A percentile compares a stretch with the other conserved stretches of the same genome.
phyloP scores from a whole-genome alignment of 2,329 filamentous ascomycete genomes.

The Neonectria magnoliae region DNA sequence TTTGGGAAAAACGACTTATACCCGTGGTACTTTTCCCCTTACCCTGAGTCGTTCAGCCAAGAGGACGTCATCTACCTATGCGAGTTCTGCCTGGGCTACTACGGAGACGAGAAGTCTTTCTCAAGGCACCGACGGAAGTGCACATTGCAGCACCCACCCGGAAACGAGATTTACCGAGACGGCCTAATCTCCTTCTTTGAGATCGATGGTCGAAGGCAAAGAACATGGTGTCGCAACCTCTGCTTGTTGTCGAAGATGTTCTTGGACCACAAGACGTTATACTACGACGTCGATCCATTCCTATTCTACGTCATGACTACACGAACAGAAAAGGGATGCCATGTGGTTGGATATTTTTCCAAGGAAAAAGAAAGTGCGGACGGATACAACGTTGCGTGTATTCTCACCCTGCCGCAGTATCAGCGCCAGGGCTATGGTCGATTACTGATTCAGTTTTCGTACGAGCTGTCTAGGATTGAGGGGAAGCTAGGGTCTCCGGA shows the following conservation, averaged over 20 bases:
- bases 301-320: constrained; percentile 98
- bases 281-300: constrained; percentile 99
- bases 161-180: constrained; percentile 98
- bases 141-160: constrained; percentile 88
- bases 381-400: constrained; percentile 98
- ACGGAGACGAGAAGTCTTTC: constrained; percentile 84
- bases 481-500: constrained; percentile 95
- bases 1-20: constrained; percentile 93
- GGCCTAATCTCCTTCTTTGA: constrained; percentile 96
- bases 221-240: constrained; percentile 96
- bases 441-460: constrained; percentile 95
- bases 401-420: constrained; percentile 94
- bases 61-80: constrained; percentile 95
- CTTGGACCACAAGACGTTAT: constrained; percentile 96
- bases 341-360: constrained; percentile 98
- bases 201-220: constrained; percentile 92
- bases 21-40: constrained; percentile 99
- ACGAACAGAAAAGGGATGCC: constrained; percentile 87
- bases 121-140: constrained; percentile 89
- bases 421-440: constrained; percentile 94
- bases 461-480: constrained; percentile 95
- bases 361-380: constrained; percentile 98
- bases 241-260: constrained; percentile 97
- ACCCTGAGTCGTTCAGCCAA: constrained; percentile 88
- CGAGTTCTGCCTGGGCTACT: constrained; percentile 96